These are phyloP conservation scores for Eutypa lata DNA, from an alignment of 2,329 filamentous ascomycete genomes.

Conservation along the genomic window DNA sequence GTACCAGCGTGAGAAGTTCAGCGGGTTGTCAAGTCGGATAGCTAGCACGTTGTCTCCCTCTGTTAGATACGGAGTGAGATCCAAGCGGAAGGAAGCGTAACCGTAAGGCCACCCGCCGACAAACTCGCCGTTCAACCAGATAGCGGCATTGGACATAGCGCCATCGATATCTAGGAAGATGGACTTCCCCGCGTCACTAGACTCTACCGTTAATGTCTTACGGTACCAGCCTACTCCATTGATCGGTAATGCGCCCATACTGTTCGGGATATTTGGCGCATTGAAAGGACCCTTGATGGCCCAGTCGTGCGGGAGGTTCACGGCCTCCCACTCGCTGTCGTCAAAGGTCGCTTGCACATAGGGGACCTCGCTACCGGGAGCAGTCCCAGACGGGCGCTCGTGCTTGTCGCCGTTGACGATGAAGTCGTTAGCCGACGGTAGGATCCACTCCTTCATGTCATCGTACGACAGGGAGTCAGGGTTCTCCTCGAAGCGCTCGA, in stretches of 20 bases:
- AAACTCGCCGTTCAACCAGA: slow-evolving; percentile 48
- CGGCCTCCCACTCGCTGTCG: slow-evolving; percentile 31
- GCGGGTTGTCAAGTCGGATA: slow-evolving; percentile 48
- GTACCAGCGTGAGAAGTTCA: slow-evolving; percentile 50
- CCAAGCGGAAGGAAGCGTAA: slow-evolving; percentile 49
- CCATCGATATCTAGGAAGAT: slow-evolving; percentile 38
- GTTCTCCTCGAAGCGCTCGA: slow-evolving; percentile 30
- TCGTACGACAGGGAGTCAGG: slow-evolving; percentile 32
- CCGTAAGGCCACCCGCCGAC: slow-evolving; percentile 51
- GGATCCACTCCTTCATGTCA: slow-evolving; percentile 30
- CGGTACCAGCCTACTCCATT: slow-evolving; percentile 53
- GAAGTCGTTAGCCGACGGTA: slow-evolving; percentile 30
- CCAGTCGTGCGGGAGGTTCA: slow-evolving; percentile 43
- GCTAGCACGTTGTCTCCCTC: slow-evolving; percentile 40
- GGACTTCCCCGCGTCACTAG: slow-evolving; percentile 14
- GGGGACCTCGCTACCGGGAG: slow-evolving; percentile 21
- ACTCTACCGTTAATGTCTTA: slow-evolving; percentile 28
- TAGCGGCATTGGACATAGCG: slow-evolving; percentile 49
- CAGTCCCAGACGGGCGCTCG: slow-evolving; percentile 18
- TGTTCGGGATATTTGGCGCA: slow-evolving; percentile 32
- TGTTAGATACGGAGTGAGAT: slow-evolving; percentile 42
- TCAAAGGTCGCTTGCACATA: slow-evolving; percentile 27
- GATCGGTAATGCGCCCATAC: slow-evolving; percentile 43
- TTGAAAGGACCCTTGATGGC: slow-evolving; percentile 39
- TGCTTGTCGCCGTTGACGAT: slow-evolving; percentile 22